Conservation (phyloP, 345 rosid genomes). For the Populus euphratica region DNA sequence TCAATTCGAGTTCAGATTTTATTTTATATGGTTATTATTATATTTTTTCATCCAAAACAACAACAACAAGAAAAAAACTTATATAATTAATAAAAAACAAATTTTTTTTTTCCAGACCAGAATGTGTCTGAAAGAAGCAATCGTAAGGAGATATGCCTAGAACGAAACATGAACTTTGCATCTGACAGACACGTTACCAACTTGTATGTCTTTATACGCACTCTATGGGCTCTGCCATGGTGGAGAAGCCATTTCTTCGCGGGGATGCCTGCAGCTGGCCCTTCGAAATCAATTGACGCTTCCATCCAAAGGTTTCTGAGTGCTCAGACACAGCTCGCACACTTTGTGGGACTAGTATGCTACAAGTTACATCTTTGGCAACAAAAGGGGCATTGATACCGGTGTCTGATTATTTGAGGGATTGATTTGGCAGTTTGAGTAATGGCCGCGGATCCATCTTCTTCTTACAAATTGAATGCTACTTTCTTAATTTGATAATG, state of each 20-base stretch:
- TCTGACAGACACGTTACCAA: conserved; percentile 80
- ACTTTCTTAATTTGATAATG: too few relatives aligned
- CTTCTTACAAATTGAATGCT: too few relatives aligned
- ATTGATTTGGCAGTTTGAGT: too few relatives aligned
- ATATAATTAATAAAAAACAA: too few relatives aligned
- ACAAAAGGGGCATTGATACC: too few relatives aligned
- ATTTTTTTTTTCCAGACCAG: conserved; percentile 36
- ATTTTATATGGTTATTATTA: too few relatives aligned
- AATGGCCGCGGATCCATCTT: too few relatives aligned
- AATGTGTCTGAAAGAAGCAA: conserved; percentile 94
- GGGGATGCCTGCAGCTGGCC: conserved; percentile 70
- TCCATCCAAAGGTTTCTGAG: conserved; percentile 90
- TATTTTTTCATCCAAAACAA: too few relatives aligned
- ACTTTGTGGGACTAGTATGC: conserved; percentile 85
- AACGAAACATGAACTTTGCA: conserved; percentile 86
- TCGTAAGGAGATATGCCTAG: conserved; percentile 69
- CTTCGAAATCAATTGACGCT: conserved; percentile 78
- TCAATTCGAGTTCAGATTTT: too few relatives aligned
- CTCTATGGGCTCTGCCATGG: conserved; percentile 76
- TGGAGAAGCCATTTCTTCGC: conserved; percentile 77
- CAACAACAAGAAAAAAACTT: too few relatives aligned
- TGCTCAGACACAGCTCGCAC: conserved; percentile 87
- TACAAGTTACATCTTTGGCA: background rate
- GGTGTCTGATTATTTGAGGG: too few relatives aligned
- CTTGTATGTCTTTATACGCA: conserved; percentile 55